Evolutionary conservation across 345 rosid genomes (phyloP).

Genomic region (Linum lewisii): DNA sequence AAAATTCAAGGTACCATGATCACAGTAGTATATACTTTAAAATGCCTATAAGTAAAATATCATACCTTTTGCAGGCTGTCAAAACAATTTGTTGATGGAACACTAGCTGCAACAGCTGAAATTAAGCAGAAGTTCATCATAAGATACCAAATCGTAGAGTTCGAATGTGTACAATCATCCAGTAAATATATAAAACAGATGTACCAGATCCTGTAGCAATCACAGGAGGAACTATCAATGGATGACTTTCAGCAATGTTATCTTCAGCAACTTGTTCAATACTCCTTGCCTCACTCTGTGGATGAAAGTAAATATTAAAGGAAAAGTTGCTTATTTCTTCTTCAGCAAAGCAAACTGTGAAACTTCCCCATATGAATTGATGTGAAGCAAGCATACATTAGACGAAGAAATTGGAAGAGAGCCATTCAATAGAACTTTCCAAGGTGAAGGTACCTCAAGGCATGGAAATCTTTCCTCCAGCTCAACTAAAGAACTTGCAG

Average conservation of each 20-base stretch:
- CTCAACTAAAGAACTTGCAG: slow-evolving; percentile 25
- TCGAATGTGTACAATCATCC: slow-evolving; percentile 3
- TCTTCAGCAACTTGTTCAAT: slow-evolving; percentile 41
- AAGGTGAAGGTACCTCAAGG: slow-evolving; percentile 28
- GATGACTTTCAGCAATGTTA: slow-evolving; percentile 38
- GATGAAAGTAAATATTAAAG: slow-evolving; percentile 11
- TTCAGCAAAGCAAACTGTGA: not conserved
- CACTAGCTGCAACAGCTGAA: slow-evolving; percentile 35
- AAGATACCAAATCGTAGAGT: slow-evolving; percentile 19
- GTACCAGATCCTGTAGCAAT: slow-evolving; percentile 36
- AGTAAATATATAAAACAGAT: slow-evolving; percentile 9
- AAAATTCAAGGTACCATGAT: not conserved
- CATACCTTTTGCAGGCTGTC: slow-evolving; percentile 37
- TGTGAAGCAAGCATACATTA: slow-evolving; percentile 34
- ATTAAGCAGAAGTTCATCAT: slow-evolving; percentile 18
- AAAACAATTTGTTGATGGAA: slow-evolving; percentile 14
- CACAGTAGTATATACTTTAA: not conserved
- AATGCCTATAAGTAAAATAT: slow-evolving; percentile 1
- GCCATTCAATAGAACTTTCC: slow-evolving; percentile 27
- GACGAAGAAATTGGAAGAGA: slow-evolving; percentile 34
- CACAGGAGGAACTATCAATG: slow-evolving; percentile 42
- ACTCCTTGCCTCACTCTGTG: slow-evolving; percentile 42
- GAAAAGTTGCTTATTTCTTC: not conserved
- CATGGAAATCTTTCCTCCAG: slow-evolving; percentile 25
- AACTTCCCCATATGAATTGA: slow-evolving; percentile 10